Evolutionary conservation across 1,284 basidiomycete genomes (phyloP).

Genomic region (Fomitiporia mediterranea): DNA sequence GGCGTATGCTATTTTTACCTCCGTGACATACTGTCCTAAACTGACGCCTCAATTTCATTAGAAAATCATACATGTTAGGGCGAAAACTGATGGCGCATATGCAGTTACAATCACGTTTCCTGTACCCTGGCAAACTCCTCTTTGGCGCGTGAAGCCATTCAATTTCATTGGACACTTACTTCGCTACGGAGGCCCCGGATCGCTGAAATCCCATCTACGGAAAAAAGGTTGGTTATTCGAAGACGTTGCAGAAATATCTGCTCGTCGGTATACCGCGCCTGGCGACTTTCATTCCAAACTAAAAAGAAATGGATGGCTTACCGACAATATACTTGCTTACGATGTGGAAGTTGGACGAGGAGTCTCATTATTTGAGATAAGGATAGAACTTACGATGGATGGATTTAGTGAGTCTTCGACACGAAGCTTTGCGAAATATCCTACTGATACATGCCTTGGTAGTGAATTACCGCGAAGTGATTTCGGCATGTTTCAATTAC

Average conservation of each 20-base stretch:
- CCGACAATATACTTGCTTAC: constrained; percentile 72
- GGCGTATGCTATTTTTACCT: constrained; percentile 57
- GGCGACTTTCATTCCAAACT: constrained; percentile 91
- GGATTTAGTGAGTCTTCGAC: constrained; percentile 65
- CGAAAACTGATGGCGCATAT: too few species aligned
- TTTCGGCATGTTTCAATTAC: constrained; percentile 41
- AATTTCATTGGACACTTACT: too few species aligned
- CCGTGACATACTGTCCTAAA: not conserved
- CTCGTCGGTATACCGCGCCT: constrained; percentile 94
- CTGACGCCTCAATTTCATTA: constrained; percentile 12
- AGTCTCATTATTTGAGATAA: constrained; percentile 85
- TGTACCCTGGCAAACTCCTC: too few species aligned
- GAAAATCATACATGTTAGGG: too few species aligned
- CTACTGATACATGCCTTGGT: constrained; percentile 35
- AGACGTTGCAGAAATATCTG: constrained; percentile 75
- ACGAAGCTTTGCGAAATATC: not conserved
- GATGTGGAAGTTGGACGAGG: constrained; percentile 71
- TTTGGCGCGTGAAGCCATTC: too few species aligned
- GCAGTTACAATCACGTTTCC: too few species aligned
- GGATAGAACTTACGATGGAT: constrained; percentile 76
- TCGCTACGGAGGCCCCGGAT: too few species aligned
- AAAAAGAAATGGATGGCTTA: constrained; percentile 88
- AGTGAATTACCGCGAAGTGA: not conserved
- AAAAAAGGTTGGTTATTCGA: constrained; percentile 86
- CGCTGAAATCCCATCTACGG: constrained; percentile 77